A percentile compares a stretch with the other conserved stretches of the same genome.
These are phyloP conservation scores for Fomitopsis pulvina DNA, from an alignment of 768 basidiomycete genomes.

Conservation along the genomic window DNA sequence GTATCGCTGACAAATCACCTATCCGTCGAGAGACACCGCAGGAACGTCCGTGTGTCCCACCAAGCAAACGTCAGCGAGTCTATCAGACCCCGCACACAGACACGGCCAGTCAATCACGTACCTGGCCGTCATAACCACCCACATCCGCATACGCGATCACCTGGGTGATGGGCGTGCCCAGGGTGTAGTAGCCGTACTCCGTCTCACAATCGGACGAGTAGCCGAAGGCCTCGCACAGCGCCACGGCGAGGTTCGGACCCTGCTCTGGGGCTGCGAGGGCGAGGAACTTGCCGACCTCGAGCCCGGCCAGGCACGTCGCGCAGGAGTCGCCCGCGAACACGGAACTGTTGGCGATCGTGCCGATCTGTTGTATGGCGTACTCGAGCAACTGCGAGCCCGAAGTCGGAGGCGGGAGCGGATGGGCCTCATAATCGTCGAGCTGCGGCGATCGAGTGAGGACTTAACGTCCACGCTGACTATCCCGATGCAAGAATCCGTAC, in stretches of 20 bases:
- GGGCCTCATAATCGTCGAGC: constrained; percentile 57
- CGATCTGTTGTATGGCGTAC: constrained; percentile 49
- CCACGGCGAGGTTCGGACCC: constrained; percentile 49
- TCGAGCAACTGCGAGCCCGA: constrained; percentile 39
- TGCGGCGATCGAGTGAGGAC: constrained; percentile 11
- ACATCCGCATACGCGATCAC: constrained; percentile 66
- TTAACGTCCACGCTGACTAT: background rate
- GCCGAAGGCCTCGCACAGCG: constrained; percentile 55
- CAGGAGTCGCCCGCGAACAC: constrained; percentile 49
- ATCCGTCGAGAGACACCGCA: no score
- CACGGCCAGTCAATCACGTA: constrained; percentile 17
- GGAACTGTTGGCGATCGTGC: constrained; percentile 48
- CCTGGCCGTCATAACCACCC: constrained; percentile 69
- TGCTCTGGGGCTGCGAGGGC: constrained; percentile 55
- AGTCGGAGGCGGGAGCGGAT: constrained; percentile 55
- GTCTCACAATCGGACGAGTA: constrained; percentile 40
- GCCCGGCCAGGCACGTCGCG: constrained; percentile 49
- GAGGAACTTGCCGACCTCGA: constrained; percentile 62
- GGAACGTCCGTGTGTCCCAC: no score
- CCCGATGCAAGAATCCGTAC: constrained; percentile 16
- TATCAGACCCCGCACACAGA: background rate
- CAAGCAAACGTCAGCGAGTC: no score
- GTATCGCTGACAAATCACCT: constrained; percentile 60
- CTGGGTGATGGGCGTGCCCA: constrained; percentile 63
- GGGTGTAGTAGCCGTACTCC: constrained; percentile 37